phyloP scores from a whole-genome alignment of 192 early-diverging fungal species.

The Rhizophagus clarus region DNA sequence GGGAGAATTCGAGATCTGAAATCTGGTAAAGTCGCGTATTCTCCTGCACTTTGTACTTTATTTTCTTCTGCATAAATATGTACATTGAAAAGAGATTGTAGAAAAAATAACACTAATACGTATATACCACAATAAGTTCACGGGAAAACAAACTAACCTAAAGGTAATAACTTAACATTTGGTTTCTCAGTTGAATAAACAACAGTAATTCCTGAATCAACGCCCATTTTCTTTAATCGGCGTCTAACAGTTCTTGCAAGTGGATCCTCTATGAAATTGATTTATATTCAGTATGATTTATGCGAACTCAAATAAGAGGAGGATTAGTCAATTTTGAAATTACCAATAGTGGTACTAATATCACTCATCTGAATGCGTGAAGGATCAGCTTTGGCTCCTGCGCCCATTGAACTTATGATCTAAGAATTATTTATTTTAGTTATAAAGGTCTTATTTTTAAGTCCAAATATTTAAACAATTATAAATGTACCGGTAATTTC shows the following conservation, averaged over 20 bases:
- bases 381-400: slow-evolving; percentile 97
- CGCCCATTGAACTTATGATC: slow-evolving; percentile 91
- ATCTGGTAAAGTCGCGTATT: slow-evolving; percentile 91
- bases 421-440: slow-evolving; percentile 10
- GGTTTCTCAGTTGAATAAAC: slow-evolving; percentile 97
- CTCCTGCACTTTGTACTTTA: slow-evolving; percentile 79
- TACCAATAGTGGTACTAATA: slow-evolving; percentile 87
- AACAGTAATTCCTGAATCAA: slow-evolving; percentile 83
- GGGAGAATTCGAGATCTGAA: slow-evolving; percentile 88
- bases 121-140: neutral
- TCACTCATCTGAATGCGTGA: slow-evolving; percentile 95
- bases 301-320: neutral
- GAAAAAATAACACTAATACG: neutral
- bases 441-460: no score
- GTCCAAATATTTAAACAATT: neutral
- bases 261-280: slow-evolving; percentile 75
- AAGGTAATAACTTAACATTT: slow-evolving; percentile 82
- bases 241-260: slow-evolving; percentile 85
- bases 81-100: neutral
- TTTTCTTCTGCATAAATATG: slow-evolving; percentile 60
- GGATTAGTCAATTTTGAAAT: neutral
- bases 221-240: slow-evolving; percentile 67
- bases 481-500: slow-evolving; percentile 58
- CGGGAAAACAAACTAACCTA: slow-evolving; percentile 40
- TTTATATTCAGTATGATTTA: neutral